Percentiles rank a stretch among this genome's conserved stretches.
phyloP scores from a whole-genome alignment of 108 stramenopile species.

The Skeletonema menzelii region DNA sequence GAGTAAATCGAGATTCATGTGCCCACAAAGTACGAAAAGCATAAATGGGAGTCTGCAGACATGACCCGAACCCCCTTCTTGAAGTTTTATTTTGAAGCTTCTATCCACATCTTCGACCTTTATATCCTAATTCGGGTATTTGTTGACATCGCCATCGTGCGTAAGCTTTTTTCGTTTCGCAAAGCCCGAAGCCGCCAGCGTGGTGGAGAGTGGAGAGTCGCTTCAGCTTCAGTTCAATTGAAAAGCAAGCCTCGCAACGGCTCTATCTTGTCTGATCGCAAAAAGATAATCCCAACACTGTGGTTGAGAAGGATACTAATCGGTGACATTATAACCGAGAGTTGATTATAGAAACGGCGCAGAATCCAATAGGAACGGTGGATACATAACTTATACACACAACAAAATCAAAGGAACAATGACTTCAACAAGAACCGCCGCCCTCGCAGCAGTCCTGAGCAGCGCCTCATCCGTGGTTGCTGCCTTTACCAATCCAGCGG shows the following conservation, averaged over 20 bases:
- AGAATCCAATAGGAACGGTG: background rate
- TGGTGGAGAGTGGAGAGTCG: too few relatives aligned
- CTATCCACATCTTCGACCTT: background rate
- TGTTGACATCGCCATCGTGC: background rate
- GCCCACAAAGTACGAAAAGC: background rate
- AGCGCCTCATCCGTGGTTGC: background rate
- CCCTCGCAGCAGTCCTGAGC: conserved; percentile 2
- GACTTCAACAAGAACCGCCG: background rate
- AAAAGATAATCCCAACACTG: background rate
- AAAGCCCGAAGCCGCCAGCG: background rate
- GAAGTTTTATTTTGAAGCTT: background rate
- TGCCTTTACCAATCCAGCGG: background rate
- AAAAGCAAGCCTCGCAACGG: background rate
- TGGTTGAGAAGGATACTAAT: background rate
- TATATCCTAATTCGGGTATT: background rate
- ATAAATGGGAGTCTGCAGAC: background rate
- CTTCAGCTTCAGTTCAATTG: background rate
- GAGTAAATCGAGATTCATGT: too few relatives aligned
- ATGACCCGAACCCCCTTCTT: background rate
- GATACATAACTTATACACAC: background rate
- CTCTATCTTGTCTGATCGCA: background rate
- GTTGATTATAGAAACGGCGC: background rate
- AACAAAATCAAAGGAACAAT: conserved; percentile 2
- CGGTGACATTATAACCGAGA: background rate
- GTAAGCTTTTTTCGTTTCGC: background rate